phyloP scores from a whole-genome alignment of 768 basidiomycete genomes.

The Termitomyces sp. region DNA sequence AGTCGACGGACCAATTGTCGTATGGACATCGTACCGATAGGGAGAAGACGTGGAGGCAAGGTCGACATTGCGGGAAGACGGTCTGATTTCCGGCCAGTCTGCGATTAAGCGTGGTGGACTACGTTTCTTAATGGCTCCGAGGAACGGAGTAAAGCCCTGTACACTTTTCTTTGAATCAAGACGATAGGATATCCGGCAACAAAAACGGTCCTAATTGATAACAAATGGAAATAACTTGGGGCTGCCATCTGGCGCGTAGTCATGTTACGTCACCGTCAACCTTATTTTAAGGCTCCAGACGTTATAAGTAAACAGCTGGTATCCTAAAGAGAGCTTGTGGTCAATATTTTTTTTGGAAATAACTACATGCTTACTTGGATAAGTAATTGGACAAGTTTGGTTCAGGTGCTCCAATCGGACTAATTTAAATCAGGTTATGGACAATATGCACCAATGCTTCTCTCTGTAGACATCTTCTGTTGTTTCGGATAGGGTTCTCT shows the following conservation, averaged over 20 bases:
- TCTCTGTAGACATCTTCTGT: too few species aligned
- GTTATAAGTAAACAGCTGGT: not conserved
- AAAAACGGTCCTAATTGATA: slow-evolving; percentile 4
- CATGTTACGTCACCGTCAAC: not conserved
- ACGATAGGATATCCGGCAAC: not conserved
- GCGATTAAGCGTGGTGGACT: not conserved
- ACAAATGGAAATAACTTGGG: not conserved
- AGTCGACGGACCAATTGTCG: not conserved
- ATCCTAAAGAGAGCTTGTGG: not conserved
- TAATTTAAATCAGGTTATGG: not conserved
- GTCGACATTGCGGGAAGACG: slow-evolving; percentile 6
- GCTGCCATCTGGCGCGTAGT: not conserved
- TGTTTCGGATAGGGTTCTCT: too few species aligned
- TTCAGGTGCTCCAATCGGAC: not conserved
- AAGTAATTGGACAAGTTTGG: not conserved
- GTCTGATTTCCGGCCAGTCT: slow-evolving; percentile 7
- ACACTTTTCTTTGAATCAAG: not conserved
- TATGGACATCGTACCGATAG: slow-evolving; percentile 4
- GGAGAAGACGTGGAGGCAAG: slow-evolving; percentile 4
- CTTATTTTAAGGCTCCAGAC: not conserved
- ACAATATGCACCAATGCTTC: too few species aligned
- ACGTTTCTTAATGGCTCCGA: not conserved
- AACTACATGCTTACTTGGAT: not conserved
- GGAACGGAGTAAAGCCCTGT: not conserved
- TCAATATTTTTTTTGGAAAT: not conserved